phyloP scores from a whole-genome alignment of 2,329 filamentous ascomycete species.

The Tolypocladium tropicale region DNA sequence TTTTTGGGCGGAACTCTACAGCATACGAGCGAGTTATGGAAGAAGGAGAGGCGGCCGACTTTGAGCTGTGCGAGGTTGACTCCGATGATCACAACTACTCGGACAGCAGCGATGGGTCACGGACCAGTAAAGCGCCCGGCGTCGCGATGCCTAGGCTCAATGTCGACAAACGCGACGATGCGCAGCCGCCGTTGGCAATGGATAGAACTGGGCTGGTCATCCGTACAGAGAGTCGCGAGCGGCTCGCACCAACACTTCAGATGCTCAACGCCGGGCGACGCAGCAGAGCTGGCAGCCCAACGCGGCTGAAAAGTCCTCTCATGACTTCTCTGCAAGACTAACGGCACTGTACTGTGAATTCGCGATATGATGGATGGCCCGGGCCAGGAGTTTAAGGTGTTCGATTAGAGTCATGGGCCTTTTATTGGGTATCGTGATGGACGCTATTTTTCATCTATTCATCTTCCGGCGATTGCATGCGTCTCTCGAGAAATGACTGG shows the following conservation, averaged over 20 bases:
- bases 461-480: background rate
- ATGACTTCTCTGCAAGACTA: conserved; percentile 39
- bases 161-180: conserved; percentile 39
- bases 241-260: conserved; percentile 48
- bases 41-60: conserved; percentile 62
- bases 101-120: conserved; percentile 47
- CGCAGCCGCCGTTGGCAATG: conserved; percentile 33
- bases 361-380: conserved; percentile 8
- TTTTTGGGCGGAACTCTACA: conserved; percentile 49
- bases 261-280: conserved; percentile 46
- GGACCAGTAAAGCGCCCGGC: conserved; percentile 52
- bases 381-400: background rate
- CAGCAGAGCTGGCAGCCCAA: conserved; percentile 47
- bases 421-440: background rate
- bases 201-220: conserved; percentile 65
- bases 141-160: conserved; percentile 56
- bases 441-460: background rate
- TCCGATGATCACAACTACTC: conserved; percentile 55
- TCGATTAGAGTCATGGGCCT: background rate
- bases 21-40: conserved; percentile 80
- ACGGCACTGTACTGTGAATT: conserved; percentile 1
- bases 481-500: background rate
- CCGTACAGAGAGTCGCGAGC: conserved; percentile 78
- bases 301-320: conserved; percentile 47
- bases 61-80: conserved; percentile 63